Evolutionary conservation across 495 filamentous ascomycete species (phyloP).

Genomic region (Aspergillus conjunctus): DNA sequence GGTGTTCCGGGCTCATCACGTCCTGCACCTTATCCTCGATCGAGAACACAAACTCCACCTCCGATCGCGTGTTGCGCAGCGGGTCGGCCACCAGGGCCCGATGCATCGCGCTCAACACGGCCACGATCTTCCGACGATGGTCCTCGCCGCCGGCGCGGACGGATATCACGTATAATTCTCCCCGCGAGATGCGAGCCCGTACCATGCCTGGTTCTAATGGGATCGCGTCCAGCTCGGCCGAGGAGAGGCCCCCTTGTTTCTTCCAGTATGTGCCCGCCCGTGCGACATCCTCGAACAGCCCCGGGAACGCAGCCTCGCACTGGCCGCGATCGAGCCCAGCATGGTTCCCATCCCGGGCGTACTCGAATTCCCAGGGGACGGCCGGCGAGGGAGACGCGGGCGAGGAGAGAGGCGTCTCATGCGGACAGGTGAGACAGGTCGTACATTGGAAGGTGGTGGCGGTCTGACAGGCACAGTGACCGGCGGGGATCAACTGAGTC

Average conservation of each 20-base stretch:
- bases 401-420: slow-evolving; percentile 20
- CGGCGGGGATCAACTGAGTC: slow-evolving; percentile 44
- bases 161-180: slow-evolving; percentile 42
- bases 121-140: slow-evolving; percentile 47
- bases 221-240: slow-evolving; percentile 38
- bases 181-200: slow-evolving; percentile 36
- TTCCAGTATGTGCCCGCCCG: slow-evolving; percentile 40
- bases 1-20: slow-evolving; percentile 46
- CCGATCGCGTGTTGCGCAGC: slow-evolving; percentile 50
- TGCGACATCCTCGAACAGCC: slow-evolving; percentile 48
- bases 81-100: slow-evolving; percentile 47
- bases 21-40: slow-evolving; percentile 54
- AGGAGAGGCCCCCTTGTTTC: slow-evolving; percentile 28
- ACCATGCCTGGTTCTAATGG: slow-evolving; percentile 37
- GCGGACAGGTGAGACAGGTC: slow-evolving; percentile 40
- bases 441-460: slow-evolving; percentile 46
- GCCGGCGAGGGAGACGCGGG: slow-evolving; percentile 18
- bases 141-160: slow-evolving; percentile 41
- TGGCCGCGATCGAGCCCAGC: slow-evolving; percentile 38
- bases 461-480: slow-evolving; percentile 45
- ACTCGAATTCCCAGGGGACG: slow-evolving; percentile 38
- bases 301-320: slow-evolving; percentile 49
- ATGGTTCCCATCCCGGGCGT: slow-evolving; percentile 41
- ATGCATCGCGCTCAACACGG: slow-evolving; percentile 49
- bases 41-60: slow-evolving; percentile 64